Conservation (phyloP, 495 filamentous ascomycete genomes). For the Aspergillus panamensis region DNA sequence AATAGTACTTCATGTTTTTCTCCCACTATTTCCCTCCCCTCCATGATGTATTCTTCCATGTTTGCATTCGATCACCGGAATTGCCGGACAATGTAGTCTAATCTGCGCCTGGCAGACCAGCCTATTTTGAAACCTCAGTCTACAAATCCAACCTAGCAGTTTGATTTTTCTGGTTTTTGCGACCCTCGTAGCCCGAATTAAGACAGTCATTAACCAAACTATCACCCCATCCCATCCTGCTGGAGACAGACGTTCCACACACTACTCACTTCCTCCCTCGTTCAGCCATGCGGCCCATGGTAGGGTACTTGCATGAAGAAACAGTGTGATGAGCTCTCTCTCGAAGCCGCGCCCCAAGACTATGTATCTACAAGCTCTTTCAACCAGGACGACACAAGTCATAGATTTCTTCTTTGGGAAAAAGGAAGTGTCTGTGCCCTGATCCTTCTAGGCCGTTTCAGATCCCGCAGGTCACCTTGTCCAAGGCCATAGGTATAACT, state of each 20-base stretch:
- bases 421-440: neutral
- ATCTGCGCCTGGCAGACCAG: too few relatives aligned
- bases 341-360: neutral
- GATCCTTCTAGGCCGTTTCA: constrained; percentile 9
- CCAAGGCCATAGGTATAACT: neutral
- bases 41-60: neutral
- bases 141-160: too few relatives aligned
- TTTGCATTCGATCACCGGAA: neutral
- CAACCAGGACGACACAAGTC: neutral
- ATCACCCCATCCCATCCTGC: neutral
- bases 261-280: neutral
- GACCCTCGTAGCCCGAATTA: neutral
- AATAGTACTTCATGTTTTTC: neutral
- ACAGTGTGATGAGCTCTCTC: neutral
- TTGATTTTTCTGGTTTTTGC: neutral
- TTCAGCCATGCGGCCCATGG: neutral
- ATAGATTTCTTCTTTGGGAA: neutral
- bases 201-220: neutral
- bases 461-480: constrained; percentile 21
- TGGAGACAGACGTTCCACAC: neutral
- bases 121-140: too few relatives aligned
- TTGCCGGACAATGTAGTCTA: too few relatives aligned
- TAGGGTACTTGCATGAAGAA: neutral
- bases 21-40: neutral
- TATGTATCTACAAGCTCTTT: neutral